Percentiles rank a stretch among this genome's conserved stretches.
phyloP scores from a whole-genome alignment of 805 yeast species.

The Myxozyma mucilagina region DNA sequence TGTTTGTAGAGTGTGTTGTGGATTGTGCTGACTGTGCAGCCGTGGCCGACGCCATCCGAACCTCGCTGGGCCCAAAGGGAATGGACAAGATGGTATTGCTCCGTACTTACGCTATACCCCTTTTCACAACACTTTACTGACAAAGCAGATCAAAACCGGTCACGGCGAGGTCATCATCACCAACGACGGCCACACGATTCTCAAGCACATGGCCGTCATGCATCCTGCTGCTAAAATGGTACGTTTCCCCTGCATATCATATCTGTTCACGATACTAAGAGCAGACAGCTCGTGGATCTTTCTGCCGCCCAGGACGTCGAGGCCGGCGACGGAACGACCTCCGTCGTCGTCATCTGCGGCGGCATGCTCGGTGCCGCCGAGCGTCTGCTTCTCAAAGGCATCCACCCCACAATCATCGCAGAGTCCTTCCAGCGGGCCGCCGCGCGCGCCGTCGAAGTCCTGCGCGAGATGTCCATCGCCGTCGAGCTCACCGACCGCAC shows the following conservation, averaged over 20 bases:
- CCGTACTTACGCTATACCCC: too few species aligned
- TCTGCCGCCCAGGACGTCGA: slow-evolving; percentile 98
- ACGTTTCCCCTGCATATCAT: background rate
- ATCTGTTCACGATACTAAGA: background rate
- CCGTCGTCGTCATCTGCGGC: slow-evolving; percentile 94
- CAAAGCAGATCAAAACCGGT: slow-evolving; percentile 67
- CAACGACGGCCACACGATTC: slow-evolving; percentile 96
- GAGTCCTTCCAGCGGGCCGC: slow-evolving; percentile 93
- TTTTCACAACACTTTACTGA: background rate
- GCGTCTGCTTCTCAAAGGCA: slow-evolving; percentile 76
- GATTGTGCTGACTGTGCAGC: slow-evolving; percentile 45
- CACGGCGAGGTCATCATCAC: slow-evolving; percentile 91
- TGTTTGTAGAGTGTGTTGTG: too few species aligned
- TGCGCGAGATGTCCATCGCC: slow-evolving; percentile 80
- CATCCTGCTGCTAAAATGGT: slow-evolving; percentile 98
- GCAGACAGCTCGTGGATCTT: slow-evolving; percentile 81
- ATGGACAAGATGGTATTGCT: slow-evolving; percentile 89
- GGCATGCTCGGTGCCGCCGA: slow-evolving; percentile 95
- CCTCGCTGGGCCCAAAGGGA: slow-evolving; percentile 97
- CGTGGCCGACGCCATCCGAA: slow-evolving; percentile 91
- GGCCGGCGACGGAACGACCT: slow-evolving; percentile 99
- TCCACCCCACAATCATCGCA: slow-evolving; percentile 93
- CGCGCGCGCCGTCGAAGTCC: slow-evolving; percentile 72
- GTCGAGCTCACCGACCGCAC: slow-evolving; percentile 80
- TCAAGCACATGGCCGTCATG: slow-evolving; percentile 95